phyloP scores from a whole-genome alignment of 1,284 basidiomycete genomes.

The Bjerkandera adusta region DNA sequence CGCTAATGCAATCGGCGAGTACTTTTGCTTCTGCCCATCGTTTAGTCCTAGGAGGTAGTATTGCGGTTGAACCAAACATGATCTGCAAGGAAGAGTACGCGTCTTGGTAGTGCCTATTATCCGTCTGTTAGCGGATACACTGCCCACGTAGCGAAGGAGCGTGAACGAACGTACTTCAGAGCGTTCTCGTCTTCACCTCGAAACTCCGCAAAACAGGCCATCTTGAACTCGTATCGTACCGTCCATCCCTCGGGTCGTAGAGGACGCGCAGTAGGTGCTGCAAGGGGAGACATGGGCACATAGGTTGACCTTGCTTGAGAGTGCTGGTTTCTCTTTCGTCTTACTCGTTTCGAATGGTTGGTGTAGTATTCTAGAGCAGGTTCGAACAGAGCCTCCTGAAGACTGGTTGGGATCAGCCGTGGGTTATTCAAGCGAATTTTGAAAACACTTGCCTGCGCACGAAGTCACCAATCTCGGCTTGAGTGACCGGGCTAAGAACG shows the following conservation, averaged over 20 bases:
- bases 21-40: constrained; percentile 99
- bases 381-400: constrained; percentile 87
- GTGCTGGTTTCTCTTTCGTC: constrained; percentile 84
- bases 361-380: constrained; percentile 91
- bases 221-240: constrained; percentile 96
- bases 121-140: constrained; percentile 1
- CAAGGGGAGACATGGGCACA: constrained; percentile 43
- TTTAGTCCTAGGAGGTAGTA: constrained; percentile 90
- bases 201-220: constrained; percentile 95
- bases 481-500: constrained; percentile 88
- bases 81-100: constrained; percentile 79
- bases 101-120: constrained; percentile 83
- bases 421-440: too few relatives aligned
- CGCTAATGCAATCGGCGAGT: constrained; percentile 85
- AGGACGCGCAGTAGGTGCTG: constrained; percentile 47
- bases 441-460: constrained; percentile 58
- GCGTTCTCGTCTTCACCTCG: constrained; percentile 88
- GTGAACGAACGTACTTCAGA: constrained; percentile 57
- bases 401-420: constrained; percentile 37
- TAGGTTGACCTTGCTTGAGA: constrained; percentile 50
- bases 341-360: constrained; percentile 86
- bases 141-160: constrained; percentile 16
- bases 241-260: constrained; percentile 89
- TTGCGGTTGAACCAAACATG: constrained; percentile 86
- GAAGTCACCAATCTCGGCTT: constrained; percentile 82